Evolutionary conservation across 2,329 filamentous ascomycete genomes (phyloP), one percentile per base, ranked within the genome.

Genomic region (Claviceps maximensis): DNA sequence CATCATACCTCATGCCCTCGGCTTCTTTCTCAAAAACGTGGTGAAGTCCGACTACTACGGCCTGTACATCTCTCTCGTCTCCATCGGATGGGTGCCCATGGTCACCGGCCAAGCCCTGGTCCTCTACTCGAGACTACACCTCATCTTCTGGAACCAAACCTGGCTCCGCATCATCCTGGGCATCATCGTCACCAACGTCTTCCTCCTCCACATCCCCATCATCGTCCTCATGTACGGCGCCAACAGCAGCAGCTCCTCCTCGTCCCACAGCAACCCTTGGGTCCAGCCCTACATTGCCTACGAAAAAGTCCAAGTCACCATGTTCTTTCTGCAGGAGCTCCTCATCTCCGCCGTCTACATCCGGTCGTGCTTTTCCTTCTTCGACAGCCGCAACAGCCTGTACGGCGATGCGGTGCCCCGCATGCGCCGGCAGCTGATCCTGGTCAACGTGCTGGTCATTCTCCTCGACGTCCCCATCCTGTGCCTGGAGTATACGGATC

Each of bases 71-170:
- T 58, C 57, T 4, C 51, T 61, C 2, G 60, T 60, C 21, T 58
- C 58, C 15, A 45, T 57, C 6, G 61, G 61, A 15, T 65, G 64
- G 63, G 57, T 60, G 4, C 57, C 54, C 2, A 80, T 83, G 76
- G 73, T 83, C 0, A 80, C 78, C 3, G 80, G 79, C 0, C 78
- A 82, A 59, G 74, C 75, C 0, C 58, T 82, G 8, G 79, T 84
- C 1, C 67, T 84, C 1, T 84, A 79, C 66, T 83, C 79, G 2
- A 74, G 80, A 2, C 71, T 84, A 0, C 78, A 83, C 59, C 69
- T 84, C 3, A 71, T 84, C 15, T 67, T 79, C 3, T 71, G 71
- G 19, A 75, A 78, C 69, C 51, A 70, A 4, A 63, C 64, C 2
- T 63, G 74, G 9, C 67, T 82, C 1, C 70, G 69, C 3, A 69